phyloP scores from a whole-genome alignment of 371 early-diverging fungal species.

The Smittium culicis region DNA sequence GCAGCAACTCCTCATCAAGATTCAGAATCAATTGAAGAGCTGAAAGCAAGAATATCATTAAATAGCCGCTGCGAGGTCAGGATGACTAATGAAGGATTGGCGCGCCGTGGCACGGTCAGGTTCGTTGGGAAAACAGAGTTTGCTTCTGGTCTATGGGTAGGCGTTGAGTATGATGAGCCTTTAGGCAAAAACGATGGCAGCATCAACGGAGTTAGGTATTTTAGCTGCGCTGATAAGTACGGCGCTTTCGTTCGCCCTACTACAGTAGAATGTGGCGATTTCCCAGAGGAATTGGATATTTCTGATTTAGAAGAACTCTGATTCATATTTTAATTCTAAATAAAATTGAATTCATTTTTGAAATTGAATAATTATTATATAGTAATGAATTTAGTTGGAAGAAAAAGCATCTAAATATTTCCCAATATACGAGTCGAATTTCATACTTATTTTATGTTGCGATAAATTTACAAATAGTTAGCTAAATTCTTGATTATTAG shows the following conservation, averaged over 20 bases:
- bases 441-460: too few species aligned
- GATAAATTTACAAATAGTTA: too few species aligned
- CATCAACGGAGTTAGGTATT: slow-evolving; percentile 50
- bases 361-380: too few species aligned
- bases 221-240: slow-evolving; percentile 46
- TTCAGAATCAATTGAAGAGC: slow-evolving; percentile 17
- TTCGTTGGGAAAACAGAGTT: slow-evolving; percentile 57
- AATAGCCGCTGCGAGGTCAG: slow-evolving; percentile 63
- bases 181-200: slow-evolving; percentile 87
- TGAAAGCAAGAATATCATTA: background rate
- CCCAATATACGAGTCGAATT: too few species aligned
- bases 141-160: slow-evolving; percentile 82
- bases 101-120: slow-evolving; percentile 59
- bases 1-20: slow-evolving; percentile 11
- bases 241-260: slow-evolving; percentile 60
- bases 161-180: slow-evolving; percentile 91
- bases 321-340: too few species aligned
- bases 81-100: slow-evolving; percentile 32
- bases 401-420: too few species aligned
- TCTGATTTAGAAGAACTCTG: slow-evolving; percentile 24
- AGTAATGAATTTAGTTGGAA: too few species aligned
- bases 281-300: slow-evolving; percentile 43
- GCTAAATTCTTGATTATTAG: too few species aligned
- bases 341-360: too few species aligned
- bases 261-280: slow-evolving; percentile 77